These are phyloP conservation scores for Helminthosporium solani DNA, from an alignment of 2,329 filamentous ascomycete genomes.

Conservation along the genomic window DNA sequence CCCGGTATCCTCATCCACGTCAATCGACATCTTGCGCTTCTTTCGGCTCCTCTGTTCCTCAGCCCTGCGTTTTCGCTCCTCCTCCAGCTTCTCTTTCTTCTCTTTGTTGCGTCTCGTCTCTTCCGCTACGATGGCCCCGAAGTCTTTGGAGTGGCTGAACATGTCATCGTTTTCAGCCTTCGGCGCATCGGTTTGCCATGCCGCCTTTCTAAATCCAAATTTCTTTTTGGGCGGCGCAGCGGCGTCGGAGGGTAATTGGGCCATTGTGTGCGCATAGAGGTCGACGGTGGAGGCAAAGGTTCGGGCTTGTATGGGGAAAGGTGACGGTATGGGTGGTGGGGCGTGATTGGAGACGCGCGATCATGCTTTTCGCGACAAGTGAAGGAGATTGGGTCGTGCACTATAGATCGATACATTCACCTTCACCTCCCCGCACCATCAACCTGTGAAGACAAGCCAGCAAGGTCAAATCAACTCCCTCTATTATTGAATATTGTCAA, in stretches of 20 bases:
- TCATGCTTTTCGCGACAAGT: constrained; percentile 32
- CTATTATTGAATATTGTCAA: too few species aligned
- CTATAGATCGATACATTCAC: constrained; percentile 6
- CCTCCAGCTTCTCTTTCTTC: constrained; percentile 22
- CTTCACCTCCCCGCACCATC: not conserved
- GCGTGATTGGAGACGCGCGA: constrained; percentile 23
- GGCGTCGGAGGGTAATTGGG: constrained; percentile 19
- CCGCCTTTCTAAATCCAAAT: constrained; percentile 57
- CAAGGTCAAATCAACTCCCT: not conserved
- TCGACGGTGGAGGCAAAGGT: not conserved
- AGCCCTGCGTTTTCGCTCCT: constrained; percentile 23
- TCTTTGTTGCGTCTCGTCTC: constrained; percentile 36
- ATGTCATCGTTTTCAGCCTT: constrained; percentile 42
- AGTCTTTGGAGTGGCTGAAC: constrained; percentile 47
- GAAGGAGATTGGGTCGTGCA: constrained; percentile 22
- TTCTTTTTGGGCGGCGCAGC: constrained; percentile 44
- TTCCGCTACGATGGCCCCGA: constrained; percentile 42
- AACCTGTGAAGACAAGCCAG: not conserved
- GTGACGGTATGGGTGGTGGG: constrained; percentile 1
- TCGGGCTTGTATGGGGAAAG: not conserved
- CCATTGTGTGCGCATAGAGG: constrained; percentile 26
- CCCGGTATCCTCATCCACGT: constrained; percentile 13
- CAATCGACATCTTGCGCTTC: constrained; percentile 24
- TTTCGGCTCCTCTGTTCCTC: constrained; percentile 31
- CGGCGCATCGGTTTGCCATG: constrained; percentile 46